Percentiles rank a stretch among this genome's conserved stretches.
Evolutionary conservation across 2,329 filamentous ascomycete genomes (phyloP).

Genomic region (Apiospora malaysiana): DNA sequence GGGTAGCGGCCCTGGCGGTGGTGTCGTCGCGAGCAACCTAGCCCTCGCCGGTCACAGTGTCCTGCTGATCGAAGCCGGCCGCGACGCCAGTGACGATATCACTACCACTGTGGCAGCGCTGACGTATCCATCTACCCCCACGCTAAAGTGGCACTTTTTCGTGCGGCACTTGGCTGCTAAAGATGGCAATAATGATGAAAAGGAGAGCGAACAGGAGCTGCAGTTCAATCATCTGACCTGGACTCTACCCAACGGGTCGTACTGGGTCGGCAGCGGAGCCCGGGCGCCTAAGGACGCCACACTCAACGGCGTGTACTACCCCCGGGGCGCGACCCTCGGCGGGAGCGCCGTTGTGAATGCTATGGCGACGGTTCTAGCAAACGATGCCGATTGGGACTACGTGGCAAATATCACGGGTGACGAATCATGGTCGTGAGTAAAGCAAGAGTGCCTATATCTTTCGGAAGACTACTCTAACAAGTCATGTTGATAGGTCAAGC

Average conservation of each 20-base stretch:
- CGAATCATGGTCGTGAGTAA: constrained; percentile 31
- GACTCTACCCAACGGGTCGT: constrained; percentile 28
- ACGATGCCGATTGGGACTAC: constrained; percentile 33
- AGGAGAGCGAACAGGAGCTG: constrained; percentile 48
- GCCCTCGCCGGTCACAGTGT: constrained; percentile 57
- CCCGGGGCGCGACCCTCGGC: constrained; percentile 35
- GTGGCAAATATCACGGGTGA: constrained; percentile 32
- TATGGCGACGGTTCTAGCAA: constrained; percentile 27
- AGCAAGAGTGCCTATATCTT: fast-evolving
- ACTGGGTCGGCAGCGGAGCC: constrained; percentile 29
- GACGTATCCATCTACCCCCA: constrained; percentile 43
- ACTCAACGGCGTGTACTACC: constrained; percentile 37
- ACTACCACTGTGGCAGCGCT: constrained; percentile 39
- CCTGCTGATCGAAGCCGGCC: constrained; percentile 58
- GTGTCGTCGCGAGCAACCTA: constrained; percentile 55
- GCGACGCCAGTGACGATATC: constrained; percentile 47
- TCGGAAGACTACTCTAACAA: background rate
- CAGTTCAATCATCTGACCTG: constrained; percentile 34
- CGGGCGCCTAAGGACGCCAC: constrained; percentile 32
- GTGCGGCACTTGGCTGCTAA: constrained; percentile 52
- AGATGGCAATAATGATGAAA: constrained; percentile 45
- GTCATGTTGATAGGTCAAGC: constrained; percentile 22
- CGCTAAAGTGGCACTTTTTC: constrained; percentile 57
- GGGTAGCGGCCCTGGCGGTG: constrained; percentile 57
- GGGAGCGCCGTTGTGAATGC: constrained; percentile 35